A percentile compares a stretch with the other conserved stretches of the same genome.
These are phyloP conservation scores for Coleophoma cylindrospora DNA, from an alignment of 2,329 filamentous ascomycete genomes.

Conservation along the genomic window DNA sequence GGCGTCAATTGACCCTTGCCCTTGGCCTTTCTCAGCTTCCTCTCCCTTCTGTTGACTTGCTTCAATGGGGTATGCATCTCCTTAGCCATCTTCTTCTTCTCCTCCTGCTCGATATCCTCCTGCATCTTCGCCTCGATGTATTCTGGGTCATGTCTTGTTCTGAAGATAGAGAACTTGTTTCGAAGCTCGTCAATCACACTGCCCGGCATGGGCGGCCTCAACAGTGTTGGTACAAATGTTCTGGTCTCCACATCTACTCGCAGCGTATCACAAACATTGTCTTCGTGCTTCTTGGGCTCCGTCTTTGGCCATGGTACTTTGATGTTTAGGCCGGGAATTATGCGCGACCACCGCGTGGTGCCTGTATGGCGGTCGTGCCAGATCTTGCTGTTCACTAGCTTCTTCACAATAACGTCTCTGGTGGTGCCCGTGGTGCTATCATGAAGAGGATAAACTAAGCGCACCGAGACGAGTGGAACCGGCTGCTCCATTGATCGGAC, in stretches of 20 bases:
- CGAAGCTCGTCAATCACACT: constrained; percentile 81
- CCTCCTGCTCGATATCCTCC: constrained; percentile 44
- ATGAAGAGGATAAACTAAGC: constrained; percentile 73
- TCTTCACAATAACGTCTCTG: constrained; percentile 73
- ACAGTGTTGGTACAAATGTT: constrained; percentile 74
- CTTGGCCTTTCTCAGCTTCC: constrained; percentile 21
- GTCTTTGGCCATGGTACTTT: constrained; percentile 72
- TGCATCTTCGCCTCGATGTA: constrained; percentile 62
- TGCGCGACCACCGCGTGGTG: constrained; percentile 44
- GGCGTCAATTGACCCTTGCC: constrained; percentile 23
- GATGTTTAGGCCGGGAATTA: constrained; percentile 67
- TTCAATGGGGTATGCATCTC: constrained; percentile 27
- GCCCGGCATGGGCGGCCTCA: constrained; percentile 72
- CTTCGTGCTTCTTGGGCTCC: constrained; percentile 42
- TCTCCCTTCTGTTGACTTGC: constrained; percentile 21
- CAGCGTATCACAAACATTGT: constrained; percentile 64
- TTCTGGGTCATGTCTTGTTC: constrained; percentile 72
- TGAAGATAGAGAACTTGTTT: constrained; percentile 76
- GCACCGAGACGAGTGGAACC: constrained; percentile 66
- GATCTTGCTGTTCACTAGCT: constrained; percentile 52
- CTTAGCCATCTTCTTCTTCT: constrained; percentile 16
- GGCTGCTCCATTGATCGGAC: constrained; percentile 46
- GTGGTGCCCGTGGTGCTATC: constrained; percentile 59
- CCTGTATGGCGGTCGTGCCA: constrained; percentile 44
- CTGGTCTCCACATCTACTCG: constrained; percentile 69